Evolutionary conservation across 208 protist species (phyloP).

Genomic region (Leishmania martiniquensis): DNA sequence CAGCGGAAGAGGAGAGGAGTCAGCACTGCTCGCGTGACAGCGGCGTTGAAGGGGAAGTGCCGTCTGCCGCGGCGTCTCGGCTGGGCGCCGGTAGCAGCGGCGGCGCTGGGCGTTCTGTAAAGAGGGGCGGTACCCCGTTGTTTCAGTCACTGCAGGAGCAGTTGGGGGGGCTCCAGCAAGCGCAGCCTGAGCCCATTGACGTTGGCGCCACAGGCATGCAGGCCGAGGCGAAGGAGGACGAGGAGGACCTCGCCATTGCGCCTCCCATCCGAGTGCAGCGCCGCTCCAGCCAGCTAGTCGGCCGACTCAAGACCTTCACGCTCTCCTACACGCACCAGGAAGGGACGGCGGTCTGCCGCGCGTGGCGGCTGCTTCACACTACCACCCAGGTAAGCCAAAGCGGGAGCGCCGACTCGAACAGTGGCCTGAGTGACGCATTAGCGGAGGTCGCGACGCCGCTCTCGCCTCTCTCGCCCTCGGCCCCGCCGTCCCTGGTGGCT

Average conservation of each 20-base stretch:
- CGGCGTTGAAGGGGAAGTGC: background rate
- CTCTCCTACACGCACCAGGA: conserved; percentile 72
- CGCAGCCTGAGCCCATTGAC: background rate
- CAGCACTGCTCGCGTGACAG: background rate
- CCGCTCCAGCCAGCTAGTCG: conserved; percentile 22
- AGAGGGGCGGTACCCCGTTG: background rate
- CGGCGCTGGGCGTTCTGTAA: background rate
- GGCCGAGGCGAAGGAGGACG: background rate
- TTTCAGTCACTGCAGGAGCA: background rate
- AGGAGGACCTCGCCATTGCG: conserved; percentile 4
- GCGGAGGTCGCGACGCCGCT: background rate
- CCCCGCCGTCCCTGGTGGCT: conserved; percentile 5
- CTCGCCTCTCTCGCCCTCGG: background rate
- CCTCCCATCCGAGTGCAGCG: conserved; percentile 37
- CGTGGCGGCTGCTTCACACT: conserved; percentile 67
- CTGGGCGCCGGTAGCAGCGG: background rate
- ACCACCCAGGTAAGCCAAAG: conserved; percentile 2
- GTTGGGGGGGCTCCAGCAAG: background rate
- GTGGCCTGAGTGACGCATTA: background rate
- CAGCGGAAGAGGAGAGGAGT: background rate
- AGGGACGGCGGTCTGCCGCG: conserved; percentile 70
- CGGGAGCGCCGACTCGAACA: background rate
- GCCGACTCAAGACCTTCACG: conserved; percentile 63
- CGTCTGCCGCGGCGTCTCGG: background rate
- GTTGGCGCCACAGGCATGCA: background rate